These are phyloP conservation scores for Cerrena zonata DNA, from an alignment of 1,284 basidiomycete species.

Conservation along the genomic window DNA sequence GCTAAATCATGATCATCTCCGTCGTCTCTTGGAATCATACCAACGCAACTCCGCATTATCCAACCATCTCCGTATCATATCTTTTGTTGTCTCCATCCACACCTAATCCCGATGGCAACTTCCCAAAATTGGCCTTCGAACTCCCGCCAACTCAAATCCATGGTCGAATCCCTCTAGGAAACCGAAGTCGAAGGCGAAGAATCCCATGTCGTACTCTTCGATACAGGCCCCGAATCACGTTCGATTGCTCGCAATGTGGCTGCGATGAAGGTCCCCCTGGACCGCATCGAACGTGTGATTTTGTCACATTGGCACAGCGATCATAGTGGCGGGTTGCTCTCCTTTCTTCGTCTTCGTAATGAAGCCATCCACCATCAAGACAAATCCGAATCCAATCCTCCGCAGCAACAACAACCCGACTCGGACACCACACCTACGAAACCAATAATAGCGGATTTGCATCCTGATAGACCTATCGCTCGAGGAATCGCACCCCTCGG, in stretches of 20 bases:
- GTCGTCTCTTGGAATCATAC: too few relatives aligned
- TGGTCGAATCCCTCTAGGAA: constrained; percentile 15
- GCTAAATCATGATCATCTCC: too few relatives aligned
- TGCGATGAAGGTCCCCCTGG: constrained; percentile 52
- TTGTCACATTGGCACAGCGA: constrained; percentile 82
- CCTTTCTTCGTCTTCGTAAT: constrained; percentile 47
- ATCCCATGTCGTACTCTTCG: constrained; percentile 61
- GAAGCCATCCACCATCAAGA: constrained; percentile 6
- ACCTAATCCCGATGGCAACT: too few relatives aligned
- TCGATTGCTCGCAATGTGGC: constrained; percentile 66
- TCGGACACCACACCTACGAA: background rate
- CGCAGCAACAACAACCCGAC: too few relatives aligned
- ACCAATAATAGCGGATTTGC: constrained; percentile 60
- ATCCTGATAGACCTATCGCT: constrained; percentile 67
- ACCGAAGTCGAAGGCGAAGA: constrained; percentile 39
- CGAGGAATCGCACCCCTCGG: constrained; percentile 66
- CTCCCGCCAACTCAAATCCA: too few relatives aligned
- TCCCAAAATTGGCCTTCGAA: too few relatives aligned
- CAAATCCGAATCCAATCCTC: too few relatives aligned
- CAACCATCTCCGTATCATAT: too few relatives aligned
- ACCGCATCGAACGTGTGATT: constrained; percentile 56
- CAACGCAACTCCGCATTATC: too few relatives aligned
- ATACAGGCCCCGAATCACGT: constrained; percentile 72
- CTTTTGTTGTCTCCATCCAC: too few relatives aligned
- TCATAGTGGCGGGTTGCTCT: constrained; percentile 70